Base-by-base conservation (phyloP, 495 filamentous ascomycete species). In the Penicillium paradoxum region DNA sequence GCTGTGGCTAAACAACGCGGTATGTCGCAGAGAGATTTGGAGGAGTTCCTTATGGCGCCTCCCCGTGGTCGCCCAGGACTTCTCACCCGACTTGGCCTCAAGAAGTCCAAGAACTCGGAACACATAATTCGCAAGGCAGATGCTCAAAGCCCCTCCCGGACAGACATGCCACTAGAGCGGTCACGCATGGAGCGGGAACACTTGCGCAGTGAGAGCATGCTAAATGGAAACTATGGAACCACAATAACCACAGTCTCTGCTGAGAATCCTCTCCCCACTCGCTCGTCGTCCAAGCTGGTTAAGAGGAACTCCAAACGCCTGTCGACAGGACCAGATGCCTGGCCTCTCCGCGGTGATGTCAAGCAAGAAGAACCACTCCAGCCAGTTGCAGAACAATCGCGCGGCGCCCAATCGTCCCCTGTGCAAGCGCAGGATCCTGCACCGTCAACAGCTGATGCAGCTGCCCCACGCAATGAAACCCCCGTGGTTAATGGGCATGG, bases 1-100 rank as follows among this genome's bases (percentile, higher is more conserved):
- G 74, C 67, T 40, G 71, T 73, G 40, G 74, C 65, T 40, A 70
- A 57, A 53, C 71, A 63, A 47, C 69, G 72, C 14, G 72, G 72
- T 0, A 71, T 75, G 72, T 65, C 65, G n/a, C 66, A 68, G 27
- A 56, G 64, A 18, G 68, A 76, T 32, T 48, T 75, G 22, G 70
- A 74, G 27, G 63, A 70, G 22, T 70, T 74, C 40, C 50, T 77
- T 17, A 64, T 63, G 42, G 66, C 64, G 49, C 68, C 64, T 18
- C 68, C 54, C 36, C 61, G 63, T 48, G 67, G 57, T 47, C 72
- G 70, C 54, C 60, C 64, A 36, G 68, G 58, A 45, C 54, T 79
- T 21, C 66, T 80, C 27, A 60, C 68, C 15, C 70, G 73, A 0
- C 59, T 81, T 8, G 73, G 69, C 46, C 54, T 73, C 11, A 68